Base-by-base conservation (phyloP, 2,329 filamentous ascomycete species). In the Neofusicoccum sp. region DNA sequence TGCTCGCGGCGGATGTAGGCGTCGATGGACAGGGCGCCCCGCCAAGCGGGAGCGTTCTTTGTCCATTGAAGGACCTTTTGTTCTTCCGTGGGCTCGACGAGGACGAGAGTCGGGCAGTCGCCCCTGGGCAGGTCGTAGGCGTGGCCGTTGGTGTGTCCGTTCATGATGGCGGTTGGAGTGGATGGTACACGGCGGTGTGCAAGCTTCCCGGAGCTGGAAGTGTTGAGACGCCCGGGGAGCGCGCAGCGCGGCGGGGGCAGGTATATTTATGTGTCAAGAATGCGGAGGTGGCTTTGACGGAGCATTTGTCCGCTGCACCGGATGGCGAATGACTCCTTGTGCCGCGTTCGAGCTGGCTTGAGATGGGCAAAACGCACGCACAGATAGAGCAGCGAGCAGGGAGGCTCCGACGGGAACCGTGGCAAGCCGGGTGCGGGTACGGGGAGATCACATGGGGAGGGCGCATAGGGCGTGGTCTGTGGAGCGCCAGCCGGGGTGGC, bases 1-100 rank as follows among this genome's bases (percentile, higher is more conserved):
- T 80, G 74, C 71, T 89, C 87, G 56, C 87, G 83, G 12, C 80
- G 79, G 29, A 88, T 78, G 68, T 89, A 89, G 45, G 83, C 78
- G 31, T 84, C 78, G 2, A 83, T 65, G 11, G 80, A 77, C 22
- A 89, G 74, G 0, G 81, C 79, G 3, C 86, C 86, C 61, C 81
- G 79, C 87, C 87, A 89, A 68, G 83, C 80, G 1, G 73, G 71
- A 62, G 81, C 84, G 70, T 88, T 88, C 59, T 83, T 75, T 39
- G 77, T 79, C 67, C 82, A 80, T 59, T 83, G 82, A 43, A 80
- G 78, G 59, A 81, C 71, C 56, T 81, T 80, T 71, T 89, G 86
- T 48, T 80, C 77, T 16, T 78, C 75, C 1, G 84, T 87, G 2
- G 85, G 84, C 33, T 83, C 79, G 29, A 83, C 83, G 34, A 89